phyloP scores from a whole-genome alignment of 768 basidiomycete genomes.

The Amyloporia xantha region DNA sequence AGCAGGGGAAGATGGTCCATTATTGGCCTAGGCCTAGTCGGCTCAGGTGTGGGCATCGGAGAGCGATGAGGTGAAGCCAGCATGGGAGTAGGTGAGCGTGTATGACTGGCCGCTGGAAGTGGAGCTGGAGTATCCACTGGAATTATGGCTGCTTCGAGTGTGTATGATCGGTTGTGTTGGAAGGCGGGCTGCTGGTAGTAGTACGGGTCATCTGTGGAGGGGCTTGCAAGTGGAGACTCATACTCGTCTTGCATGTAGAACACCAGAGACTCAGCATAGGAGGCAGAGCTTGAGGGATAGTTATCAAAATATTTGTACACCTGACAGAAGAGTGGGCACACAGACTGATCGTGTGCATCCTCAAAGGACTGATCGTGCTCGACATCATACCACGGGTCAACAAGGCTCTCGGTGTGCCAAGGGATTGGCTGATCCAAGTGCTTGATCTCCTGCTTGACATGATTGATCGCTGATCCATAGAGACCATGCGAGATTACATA shows the following conservation, averaged over 20 bases:
- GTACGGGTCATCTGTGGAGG: neutral
- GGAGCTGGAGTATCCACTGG: slow-evolving; percentile 1
- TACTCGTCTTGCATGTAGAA: neutral
- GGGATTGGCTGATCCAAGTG: neutral
- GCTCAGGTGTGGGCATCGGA: neutral
- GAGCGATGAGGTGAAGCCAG: neutral
- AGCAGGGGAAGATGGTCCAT: slow-evolving; percentile 5
- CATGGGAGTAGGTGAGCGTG: too few species aligned
- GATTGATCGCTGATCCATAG: neutral
- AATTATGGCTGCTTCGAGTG: slow-evolving; percentile 14
- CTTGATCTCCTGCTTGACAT: slow-evolving; percentile 3
- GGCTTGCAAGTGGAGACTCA: neutral
- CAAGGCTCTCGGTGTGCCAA: neutral
- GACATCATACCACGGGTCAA: neutral
- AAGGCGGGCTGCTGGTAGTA: neutral
- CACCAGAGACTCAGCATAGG: neutral
- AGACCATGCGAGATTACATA: neutral
- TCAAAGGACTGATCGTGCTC: neutral
- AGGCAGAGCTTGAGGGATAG: neutral
- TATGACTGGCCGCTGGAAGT: too few species aligned
- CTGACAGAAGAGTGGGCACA: neutral
- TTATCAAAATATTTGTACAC: neutral
- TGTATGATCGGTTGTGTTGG: slow-evolving; percentile 12
- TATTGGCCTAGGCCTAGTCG: neutral
- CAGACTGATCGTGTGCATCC: neutral